A percentile compares a stretch with the other conserved stretches of the same genome.
These are phyloP conservation scores for Mortierella antarctica DNA, from an alignment of 192 early-diverging fungal genomes.

Conservation along the genomic window DNA sequence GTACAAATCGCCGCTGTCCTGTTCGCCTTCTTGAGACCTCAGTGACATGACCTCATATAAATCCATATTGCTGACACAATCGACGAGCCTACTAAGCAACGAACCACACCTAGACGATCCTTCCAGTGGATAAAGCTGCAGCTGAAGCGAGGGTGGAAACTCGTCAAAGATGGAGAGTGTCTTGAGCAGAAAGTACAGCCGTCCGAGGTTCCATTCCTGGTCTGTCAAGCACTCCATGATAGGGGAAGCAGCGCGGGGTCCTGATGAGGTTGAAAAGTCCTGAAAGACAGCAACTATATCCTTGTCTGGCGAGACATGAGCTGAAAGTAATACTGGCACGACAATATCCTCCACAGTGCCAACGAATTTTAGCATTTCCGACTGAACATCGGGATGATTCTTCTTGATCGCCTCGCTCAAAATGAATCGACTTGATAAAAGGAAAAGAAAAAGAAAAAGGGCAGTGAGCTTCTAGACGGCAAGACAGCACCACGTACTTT, in stretches of 20 bases:
- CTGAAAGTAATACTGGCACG: conserved; percentile 1
- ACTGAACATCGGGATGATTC: conserved; percentile 13
- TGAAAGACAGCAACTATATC: conserved; percentile 10
- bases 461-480: neutral
- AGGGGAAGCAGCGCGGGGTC: conserved; percentile 9
- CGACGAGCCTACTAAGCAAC: conserved; percentile 11
- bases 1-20: conserved; percentile 19
- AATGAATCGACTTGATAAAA: conserved; percentile 23
- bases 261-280: conserved; percentile 13
- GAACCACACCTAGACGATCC: neutral
- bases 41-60: conserved; percentile 3
- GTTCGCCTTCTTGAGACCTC: neutral
- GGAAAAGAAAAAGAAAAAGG: neutral
- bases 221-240: conserved; percentile 7
- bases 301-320: conserved; percentile 2
- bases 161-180: conserved; percentile 34
- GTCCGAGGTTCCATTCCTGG: conserved; percentile 34
- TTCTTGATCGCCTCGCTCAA: conserved; percentile 11
- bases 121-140: conserved; percentile 25
- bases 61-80: neutral
- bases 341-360: conserved; percentile 21
- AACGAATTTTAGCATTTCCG: conserved; percentile 25
- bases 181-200: conserved; percentile 26
- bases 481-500: neutral
- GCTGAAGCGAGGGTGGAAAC: conserved; percentile 11